Base-by-base conservation (phyloP, 306 rosid genomes). In the Cicer pinnatifidum region DNA sequence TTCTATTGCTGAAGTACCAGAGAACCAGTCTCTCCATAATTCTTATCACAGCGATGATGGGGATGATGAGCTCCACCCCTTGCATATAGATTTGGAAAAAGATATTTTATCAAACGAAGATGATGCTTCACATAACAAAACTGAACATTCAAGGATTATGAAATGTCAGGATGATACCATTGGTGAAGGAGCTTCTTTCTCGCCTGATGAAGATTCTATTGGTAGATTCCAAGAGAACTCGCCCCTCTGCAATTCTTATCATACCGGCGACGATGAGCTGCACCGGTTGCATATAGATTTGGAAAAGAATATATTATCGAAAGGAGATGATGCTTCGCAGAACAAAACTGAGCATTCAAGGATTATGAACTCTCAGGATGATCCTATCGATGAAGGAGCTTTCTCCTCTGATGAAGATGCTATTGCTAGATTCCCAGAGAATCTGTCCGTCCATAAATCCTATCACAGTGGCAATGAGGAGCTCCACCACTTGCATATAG, bases 151-250 rank as follows among this genome's bases (percentile, higher is more conserved):
- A 15, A 83, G 81, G 75, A 81, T 69, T 78, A 43, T 69, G 71
- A 85, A 75, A 16, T 28, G 86, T 73, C 79, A 54, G 75, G 88
- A 84, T 64, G 77, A 59, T 83, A 59, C 79, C 17, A 56, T 77
- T 58, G 71, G 82, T 69, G 83, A 76, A 79, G 86, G 84, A 67
- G 73, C 59, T 19, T 81, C 88, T 65, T 77, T 87, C 39, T 58
- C 85, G 15, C 78, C 91, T 41, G 33, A 61, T 35, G 69, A 69
- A 11, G 73, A 62, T 70, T 75, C 68, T 81, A 6, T 75, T 61
- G 58, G 38, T 69, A 66, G 83, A 47, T 77, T 85, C 73, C 45
- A 74, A 8, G 72, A 70, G 71, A 75, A 66, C 66, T 76, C 35
- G 73, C 62, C 78, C 23, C 69, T 71, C 10, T 80, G 53, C 44